These are phyloP conservation scores for Theileria sp. DNA, from an alignment of 169 alveolate species.

Conservation along the genomic window DNA sequence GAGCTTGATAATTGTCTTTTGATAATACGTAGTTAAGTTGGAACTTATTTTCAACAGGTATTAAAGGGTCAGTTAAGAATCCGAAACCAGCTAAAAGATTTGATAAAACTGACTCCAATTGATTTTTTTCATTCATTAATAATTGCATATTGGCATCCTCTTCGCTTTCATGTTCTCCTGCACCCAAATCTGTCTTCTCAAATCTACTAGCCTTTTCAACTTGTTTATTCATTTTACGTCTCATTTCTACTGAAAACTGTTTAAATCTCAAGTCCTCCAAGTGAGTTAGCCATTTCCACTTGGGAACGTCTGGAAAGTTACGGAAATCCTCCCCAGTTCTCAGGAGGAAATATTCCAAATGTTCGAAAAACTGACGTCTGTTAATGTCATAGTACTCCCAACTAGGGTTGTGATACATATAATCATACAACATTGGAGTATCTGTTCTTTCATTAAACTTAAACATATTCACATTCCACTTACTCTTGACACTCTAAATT, in stretches of 20 bases:
- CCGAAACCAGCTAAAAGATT: conserved; percentile 67
- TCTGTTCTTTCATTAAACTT: conserved; percentile 83
- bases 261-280: conserved; percentile 78
- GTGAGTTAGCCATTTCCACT: conserved; percentile 84
- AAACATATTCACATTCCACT: conserved; percentile 74
- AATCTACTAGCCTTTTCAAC: conserved; percentile 55
- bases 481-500: conserved; percentile 41
- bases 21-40: conserved; percentile 55
- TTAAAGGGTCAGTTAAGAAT: conserved; percentile 71
- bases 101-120: conserved; percentile 64
- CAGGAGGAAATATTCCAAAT: conserved; percentile 78
- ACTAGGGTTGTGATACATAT: conserved; percentile 79
- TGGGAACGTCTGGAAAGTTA: conserved; percentile 82
- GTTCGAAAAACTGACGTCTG: conserved; percentile 80
- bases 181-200: conserved; percentile 70
- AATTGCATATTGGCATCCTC: conserved; percentile 68
- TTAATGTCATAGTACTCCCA: conserved; percentile 85
- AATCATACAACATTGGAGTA: conserved; percentile 79
- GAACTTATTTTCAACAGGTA: conserved; percentile 65
- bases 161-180: conserved; percentile 71
- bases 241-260: conserved; percentile 70
- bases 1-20: conserved; percentile 35
- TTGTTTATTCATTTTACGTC: conserved; percentile 62
- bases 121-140: conserved; percentile 58
- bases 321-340: conserved; percentile 83